Evolutionary conservation across 2,329 filamentous ascomycete species (phyloP), one percentile per base, ranked within the genome.

Genomic region (Colletotrichum sojae): DNA sequence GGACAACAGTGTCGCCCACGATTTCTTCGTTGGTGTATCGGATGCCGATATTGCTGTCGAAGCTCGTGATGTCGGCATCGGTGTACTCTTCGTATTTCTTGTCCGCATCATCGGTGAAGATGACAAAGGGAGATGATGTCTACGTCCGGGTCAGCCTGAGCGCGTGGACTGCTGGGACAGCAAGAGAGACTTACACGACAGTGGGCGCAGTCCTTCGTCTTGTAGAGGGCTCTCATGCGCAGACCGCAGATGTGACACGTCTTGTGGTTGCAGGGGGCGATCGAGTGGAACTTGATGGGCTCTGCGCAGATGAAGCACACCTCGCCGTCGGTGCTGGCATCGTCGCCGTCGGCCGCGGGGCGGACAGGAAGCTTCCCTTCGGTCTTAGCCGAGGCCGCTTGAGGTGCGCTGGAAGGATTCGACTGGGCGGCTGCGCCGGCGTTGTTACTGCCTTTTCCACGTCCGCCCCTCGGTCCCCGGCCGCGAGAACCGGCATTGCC

Each of bases 281-380:
- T 90, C 10, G 95, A 92, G 75, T 94, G 91, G 83, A 98, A 94
- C 56, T 92, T 90, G 55, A 99, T 91, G 2, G 91, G 89, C 73
- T 95, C 97, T 65, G 96, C 95, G 81, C 96, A 99, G 77, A 99
- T 99, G 82, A 98, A 98, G 88, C 96, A 99, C 70, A 98, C 88
- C 71, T 98, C 94, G 27, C 94, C 92, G 36, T 84, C 84, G 25
- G 86, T 88, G 31, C 87, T 88, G 55, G 88, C 88, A 70, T 80
- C 77, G 57, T 74, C 77, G 57, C 70, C 73, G 12, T 75, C 75
- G 49, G 75, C 70, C 9, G 74, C 73, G 60, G 74, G 71, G 43
- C 75, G 73, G 39, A 63, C 71, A 25, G 76, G 53, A 40, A 73
- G 54, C 45, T 72, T 54, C 54, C 72, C 49, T 36, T 70, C 65